Conservation (phyloP, 192 early-diverging fungal genomes). For the Backusella circina region DNA sequence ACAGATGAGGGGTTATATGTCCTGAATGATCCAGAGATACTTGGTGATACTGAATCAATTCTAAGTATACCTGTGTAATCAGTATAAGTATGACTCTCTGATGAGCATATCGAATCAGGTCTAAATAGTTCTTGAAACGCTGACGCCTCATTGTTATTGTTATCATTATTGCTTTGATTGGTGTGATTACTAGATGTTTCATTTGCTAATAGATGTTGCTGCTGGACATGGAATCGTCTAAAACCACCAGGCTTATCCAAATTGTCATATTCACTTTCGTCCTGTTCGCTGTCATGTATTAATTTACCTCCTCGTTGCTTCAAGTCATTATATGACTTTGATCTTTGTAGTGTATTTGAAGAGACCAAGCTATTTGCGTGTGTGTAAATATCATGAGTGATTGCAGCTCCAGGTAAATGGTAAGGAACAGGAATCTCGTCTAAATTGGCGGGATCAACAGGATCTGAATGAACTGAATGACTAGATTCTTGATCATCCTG, state of each 20-base stretch:
- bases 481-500: neutral
- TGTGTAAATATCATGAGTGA: slow-evolving; percentile 44
- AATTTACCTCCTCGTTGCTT: neutral
- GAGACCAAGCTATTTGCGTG: slow-evolving; percentile 30
- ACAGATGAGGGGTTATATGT: neutral
- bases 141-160: neutral
- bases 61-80: slow-evolving; percentile 25
- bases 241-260: slow-evolving; percentile 78
- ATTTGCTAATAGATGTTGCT: slow-evolving; percentile 22
- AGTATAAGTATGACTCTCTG: slow-evolving; percentile 25
- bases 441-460: neutral
- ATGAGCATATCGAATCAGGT: slow-evolving; percentile 12
- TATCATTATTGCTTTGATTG: neutral
- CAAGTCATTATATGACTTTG: slow-evolving; percentile 17
- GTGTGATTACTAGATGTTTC: neutral
- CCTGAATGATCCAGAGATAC: neutral
- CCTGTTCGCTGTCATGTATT: slow-evolving; percentile 8
- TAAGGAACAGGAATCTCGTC: slow-evolving; percentile 27
- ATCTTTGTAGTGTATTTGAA: slow-evolving; percentile 21
- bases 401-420: slow-evolving; percentile 41
- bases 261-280: slow-evolving; percentile 34
- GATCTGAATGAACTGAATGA: slow-evolving; percentile 1
- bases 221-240: slow-evolving; percentile 73
- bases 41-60: slow-evolving; percentile 3
- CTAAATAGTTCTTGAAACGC: slow-evolving; percentile 21